These are phyloP conservation scores for Zasmidium citrigriseum DNA, from an alignment of 2,329 filamentous ascomycete species.

Conservation along the genomic window DNA sequence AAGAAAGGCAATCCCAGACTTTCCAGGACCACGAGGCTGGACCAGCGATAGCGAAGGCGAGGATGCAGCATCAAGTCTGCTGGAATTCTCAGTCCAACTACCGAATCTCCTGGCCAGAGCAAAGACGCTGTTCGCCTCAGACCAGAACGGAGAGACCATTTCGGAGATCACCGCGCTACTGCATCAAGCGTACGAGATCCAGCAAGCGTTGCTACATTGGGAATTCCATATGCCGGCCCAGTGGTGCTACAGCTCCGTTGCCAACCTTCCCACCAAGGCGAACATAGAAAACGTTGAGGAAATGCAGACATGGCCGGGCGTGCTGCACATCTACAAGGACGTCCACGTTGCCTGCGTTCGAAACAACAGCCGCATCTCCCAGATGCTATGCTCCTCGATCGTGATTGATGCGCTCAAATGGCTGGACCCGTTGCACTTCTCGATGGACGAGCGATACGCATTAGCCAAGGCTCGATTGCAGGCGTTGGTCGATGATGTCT, in stretches of 20 bases:
- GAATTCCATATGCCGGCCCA: constrained; percentile 7
- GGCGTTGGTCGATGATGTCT: constrained; percentile 9
- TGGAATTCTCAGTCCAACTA: constrained; percentile 4
- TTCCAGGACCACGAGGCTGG: constrained; percentile 12
- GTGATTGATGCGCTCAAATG: constrained; percentile 14
- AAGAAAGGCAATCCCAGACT: constrained; percentile 5
- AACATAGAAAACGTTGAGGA: constrained; percentile 9
- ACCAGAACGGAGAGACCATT: not conserved
- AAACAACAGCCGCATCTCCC: constrained; percentile 11
- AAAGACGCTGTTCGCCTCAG: not conserved
- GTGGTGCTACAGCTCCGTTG: constrained; percentile 8
- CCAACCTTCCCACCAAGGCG: not conserved
- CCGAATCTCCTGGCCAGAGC: constrained; percentile 5
- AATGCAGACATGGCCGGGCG: constrained; percentile 8
- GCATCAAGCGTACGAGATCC: constrained; percentile 4
- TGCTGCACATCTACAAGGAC: constrained; percentile 12
- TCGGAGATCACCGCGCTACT: constrained; percentile 1
- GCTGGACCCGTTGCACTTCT: not conserved
- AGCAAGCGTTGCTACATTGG: not conserved
- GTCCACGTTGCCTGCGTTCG: constrained; percentile 5
- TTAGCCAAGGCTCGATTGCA: constrained; percentile 5
- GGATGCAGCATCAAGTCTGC: not conserved
- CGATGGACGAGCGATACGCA: constrained; percentile 4
- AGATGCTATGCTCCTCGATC: constrained; percentile 8
- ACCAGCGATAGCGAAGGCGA: constrained; percentile 1